Evolutionary conservation across 768 basidiomycete genomes (phyloP).

Genomic region (Boletus pseudo-olivaceus): DNA sequence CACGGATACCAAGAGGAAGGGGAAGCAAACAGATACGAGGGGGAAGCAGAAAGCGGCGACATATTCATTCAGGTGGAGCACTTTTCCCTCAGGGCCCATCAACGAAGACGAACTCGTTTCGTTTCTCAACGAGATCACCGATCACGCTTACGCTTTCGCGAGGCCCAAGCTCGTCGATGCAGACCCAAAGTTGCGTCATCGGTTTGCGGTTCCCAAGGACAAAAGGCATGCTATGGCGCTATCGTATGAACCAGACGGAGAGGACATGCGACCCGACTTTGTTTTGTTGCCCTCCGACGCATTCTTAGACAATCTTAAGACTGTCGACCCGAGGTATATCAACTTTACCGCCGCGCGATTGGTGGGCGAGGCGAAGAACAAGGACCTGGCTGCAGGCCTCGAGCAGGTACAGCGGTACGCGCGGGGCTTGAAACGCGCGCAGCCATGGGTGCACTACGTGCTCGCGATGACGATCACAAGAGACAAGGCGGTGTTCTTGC

Average conservation of each 20-base stretch:
- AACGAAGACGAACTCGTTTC: too few species aligned
- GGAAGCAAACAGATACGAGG: background rate
- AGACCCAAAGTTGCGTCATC: background rate
- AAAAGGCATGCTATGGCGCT: background rate
- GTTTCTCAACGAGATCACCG: too few species aligned
- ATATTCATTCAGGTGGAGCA: background rate
- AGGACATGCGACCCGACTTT: background rate
- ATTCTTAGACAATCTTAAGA: background rate
- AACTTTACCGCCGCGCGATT: too few species aligned
- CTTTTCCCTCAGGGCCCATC: too few species aligned
- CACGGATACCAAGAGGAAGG: background rate
- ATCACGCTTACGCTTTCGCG: too few species aligned
- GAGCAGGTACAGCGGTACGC: background rate
- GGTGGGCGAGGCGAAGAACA: too few species aligned
- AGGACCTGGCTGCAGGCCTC: background rate
- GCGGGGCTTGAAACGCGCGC: too few species aligned
- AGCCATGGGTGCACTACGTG: too few species aligned
- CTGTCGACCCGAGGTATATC: too few species aligned
- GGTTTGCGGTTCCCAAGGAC: too few species aligned
- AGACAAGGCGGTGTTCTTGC: too few species aligned
- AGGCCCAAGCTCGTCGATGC: background rate
- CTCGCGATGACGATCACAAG: too few species aligned
- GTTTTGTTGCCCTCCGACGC: background rate
- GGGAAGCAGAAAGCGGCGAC: background rate
- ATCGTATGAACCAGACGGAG: conserved; percentile 2